These are phyloP conservation scores for Penicillium herquei DNA, from an alignment of 495 filamentous ascomycete species.

Conservation along the genomic window DNA sequence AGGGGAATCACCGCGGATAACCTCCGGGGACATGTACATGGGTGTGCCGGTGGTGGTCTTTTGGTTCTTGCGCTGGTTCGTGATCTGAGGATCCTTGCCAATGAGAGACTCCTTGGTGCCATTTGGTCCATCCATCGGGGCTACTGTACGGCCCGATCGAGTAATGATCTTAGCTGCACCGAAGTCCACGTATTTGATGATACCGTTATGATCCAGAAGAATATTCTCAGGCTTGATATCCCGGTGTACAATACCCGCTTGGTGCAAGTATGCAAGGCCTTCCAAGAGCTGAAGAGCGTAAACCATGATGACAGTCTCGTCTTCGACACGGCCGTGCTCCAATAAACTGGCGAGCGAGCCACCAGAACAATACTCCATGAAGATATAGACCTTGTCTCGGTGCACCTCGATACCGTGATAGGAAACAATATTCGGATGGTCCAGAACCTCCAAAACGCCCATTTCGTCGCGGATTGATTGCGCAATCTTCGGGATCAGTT, in stretches of 20 bases:
- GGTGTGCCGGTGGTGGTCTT: constrained; percentile 96
- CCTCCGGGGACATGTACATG: constrained; percentile 99
- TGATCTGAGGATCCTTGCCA: constrained; percentile 31
- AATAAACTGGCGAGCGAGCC: constrained; percentile 87
- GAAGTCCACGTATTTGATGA: constrained; percentile 99
- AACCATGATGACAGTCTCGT: constrained; percentile 97
- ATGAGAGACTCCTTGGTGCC: constrained; percentile 32
- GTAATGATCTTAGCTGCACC: constrained; percentile 97
- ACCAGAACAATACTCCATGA: constrained; percentile 98
- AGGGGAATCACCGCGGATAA: constrained; percentile 78
- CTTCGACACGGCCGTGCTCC: constrained; percentile 95
- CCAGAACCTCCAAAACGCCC: constrained; percentile 89
- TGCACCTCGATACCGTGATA: constrained; percentile 99
- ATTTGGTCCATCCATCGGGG: constrained; percentile 54
- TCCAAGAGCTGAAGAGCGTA: constrained; percentile 96
- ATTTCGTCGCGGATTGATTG: constrained; percentile 95
- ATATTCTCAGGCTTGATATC: constrained; percentile 99
- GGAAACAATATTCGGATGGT: constrained; percentile 96
- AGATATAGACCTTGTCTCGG: constrained; percentile 97
- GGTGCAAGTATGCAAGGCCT: constrained; percentile 91
- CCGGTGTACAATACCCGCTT: constrained; percentile 84
- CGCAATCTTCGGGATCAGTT: constrained; percentile 90
- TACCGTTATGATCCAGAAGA: constrained; percentile 92
- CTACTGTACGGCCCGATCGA: constrained; percentile 83
- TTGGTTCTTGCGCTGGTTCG: constrained; percentile 59